phyloP scores from a whole-genome alignment of 352 stramenopile genomes.

The Halophytophthora batemanensis region DNA sequence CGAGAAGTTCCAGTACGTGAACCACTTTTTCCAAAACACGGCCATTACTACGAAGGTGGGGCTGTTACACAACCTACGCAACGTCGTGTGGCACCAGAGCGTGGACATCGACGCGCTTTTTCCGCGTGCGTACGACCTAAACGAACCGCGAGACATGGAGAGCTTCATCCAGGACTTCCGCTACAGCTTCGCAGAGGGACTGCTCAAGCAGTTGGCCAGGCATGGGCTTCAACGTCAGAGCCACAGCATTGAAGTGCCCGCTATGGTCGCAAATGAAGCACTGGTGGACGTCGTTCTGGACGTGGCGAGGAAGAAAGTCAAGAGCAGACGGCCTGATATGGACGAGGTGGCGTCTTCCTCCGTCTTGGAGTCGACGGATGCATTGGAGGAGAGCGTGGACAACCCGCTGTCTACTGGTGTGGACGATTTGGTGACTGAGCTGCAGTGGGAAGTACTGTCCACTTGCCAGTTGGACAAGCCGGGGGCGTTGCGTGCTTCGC shows the following conservation, averaged over 20 bases:
- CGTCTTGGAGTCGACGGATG: constrained; percentile 15
- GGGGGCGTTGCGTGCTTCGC: constrained; percentile 43
- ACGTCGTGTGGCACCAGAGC: constrained; percentile 76
- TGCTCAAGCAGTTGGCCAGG: constrained; percentile 73
- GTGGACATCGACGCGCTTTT: constrained; percentile 83
- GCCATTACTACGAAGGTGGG: constrained; percentile 91
- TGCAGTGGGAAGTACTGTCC: constrained; percentile 73
- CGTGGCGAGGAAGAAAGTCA: constrained; percentile 58
- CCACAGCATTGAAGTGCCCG: constrained; percentile 8
- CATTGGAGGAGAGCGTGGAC: constrained; percentile 64
- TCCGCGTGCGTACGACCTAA: constrained; percentile 89
- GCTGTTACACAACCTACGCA: constrained; percentile 81
- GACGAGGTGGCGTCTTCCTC: constrained; percentile 3
- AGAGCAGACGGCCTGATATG: constrained; percentile 31
- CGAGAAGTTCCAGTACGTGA: constrained; percentile 85
- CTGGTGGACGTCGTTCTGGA: constrained; percentile 55
- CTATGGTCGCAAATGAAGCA: constrained; percentile 41
- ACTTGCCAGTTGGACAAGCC: constrained; percentile 44
- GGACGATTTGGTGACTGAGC: constrained; percentile 62
- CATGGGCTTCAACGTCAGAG: constrained; percentile 16
- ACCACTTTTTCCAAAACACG: constrained; percentile 91
- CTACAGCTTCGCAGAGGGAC: constrained; percentile 72
- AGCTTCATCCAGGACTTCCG: constrained; percentile 91
- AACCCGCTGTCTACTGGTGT: constrained; percentile 19
- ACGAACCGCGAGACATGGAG: constrained; percentile 76